Conservation (phyloP, 202 grass and related monocot species). For the Bolboschoenoplectus hybrid region DNA sequence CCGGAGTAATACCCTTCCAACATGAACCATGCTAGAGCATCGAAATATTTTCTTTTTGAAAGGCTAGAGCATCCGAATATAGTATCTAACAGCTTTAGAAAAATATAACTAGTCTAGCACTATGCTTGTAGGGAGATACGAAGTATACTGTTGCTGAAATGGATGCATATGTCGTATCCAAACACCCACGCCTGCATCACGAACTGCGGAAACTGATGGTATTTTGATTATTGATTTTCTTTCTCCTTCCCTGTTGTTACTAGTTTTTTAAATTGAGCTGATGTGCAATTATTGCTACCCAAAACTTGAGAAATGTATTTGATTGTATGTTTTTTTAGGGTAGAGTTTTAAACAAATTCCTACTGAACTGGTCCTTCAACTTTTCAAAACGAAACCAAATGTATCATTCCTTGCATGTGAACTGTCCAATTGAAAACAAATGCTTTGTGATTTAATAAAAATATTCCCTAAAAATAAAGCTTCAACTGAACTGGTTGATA, state of each 20-base stretch:
- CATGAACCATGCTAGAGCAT: not conserved
- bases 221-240: not conserved
- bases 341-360: not conserved
- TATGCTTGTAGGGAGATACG: not conserved
- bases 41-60: too few relatives aligned
- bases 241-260: not conserved
- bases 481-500: too few relatives aligned
- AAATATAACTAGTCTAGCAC: not conserved
- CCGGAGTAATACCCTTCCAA: too few relatives aligned
- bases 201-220: not conserved
- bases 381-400: too few relatives aligned
- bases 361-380: too few relatives aligned
- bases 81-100: not conserved
- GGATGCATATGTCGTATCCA: not conserved
- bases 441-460: too few relatives aligned
- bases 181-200: not conserved
- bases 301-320: not conserved
- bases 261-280: not conserved
- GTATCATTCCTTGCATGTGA: too few relatives aligned
- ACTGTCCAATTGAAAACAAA: too few relatives aligned
- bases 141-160: constrained; percentile 10
- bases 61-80: not conserved
- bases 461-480: too few relatives aligned
- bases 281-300: not conserved
- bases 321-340: too few relatives aligned